Evolutionary conservation across 805 yeast genomes (phyloP), one percentile per base, ranked within the genome.

Genomic region (Metschnikowia peoriensis): DNA sequence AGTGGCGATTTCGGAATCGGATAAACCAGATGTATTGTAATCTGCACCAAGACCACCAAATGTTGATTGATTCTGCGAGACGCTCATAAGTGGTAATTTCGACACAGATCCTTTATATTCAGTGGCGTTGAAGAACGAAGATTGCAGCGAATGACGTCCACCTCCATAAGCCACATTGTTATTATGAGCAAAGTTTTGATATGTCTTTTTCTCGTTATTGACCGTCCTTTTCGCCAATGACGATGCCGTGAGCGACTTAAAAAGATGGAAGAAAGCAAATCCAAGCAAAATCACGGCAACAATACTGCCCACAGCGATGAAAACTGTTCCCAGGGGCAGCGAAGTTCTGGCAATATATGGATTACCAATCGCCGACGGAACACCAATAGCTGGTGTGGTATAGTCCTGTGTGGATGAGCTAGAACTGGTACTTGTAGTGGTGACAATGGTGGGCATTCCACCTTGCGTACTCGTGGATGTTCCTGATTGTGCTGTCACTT

Each of bases 251-350:
- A 77, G 55, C 12, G 81, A 78, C 41, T 76, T 71, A 27, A 80
- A 65, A 22, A 79, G 61, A 58, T 85, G 81, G 79, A 86, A 84
- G 12, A 75, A 57, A 10, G 79, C 57, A 39, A 86, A 73, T 1
- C 75, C 76, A 4, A 85, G 55, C 17, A 84, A 67, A 4, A 87
- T 70, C 38, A 82, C 83, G 0, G 85, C 88, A 5, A 85, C 82
- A 38, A 85, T 75, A 10, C 86, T 74, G 1, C 96, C 96, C 41
- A 89, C 86, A 0, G 88, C 86, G 47, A 90, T 89, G 69, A 89
- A 89, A 2, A 90, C 91, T 0, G 94, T 86, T 1, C 96, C 96
- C 44, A 81, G 77, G 1, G 91, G 89, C 44, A 76, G 73, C 17
- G 63, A 63, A 6, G 83, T 68, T 44, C 72, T 67, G 58, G 78